phyloP scores from a whole-genome alignment of 768 basidiomycete genomes.

The Termitomyces eurrhizus region DNA sequence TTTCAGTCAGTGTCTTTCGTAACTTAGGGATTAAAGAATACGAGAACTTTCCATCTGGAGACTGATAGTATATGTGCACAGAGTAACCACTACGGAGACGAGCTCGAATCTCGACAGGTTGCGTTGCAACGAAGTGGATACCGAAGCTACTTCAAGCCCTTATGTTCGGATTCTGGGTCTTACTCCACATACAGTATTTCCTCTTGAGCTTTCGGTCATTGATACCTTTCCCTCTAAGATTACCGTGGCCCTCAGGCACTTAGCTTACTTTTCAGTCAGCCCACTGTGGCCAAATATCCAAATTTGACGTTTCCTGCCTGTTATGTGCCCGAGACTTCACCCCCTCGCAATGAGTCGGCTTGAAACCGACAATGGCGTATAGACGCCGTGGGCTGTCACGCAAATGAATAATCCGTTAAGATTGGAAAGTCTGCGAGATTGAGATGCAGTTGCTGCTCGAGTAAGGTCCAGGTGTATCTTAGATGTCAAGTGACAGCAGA shows the following conservation, averaged over 20 bases:
- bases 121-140: too few relatives aligned
- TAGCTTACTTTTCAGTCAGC: not conserved
- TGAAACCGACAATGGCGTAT: too few relatives aligned
- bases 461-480: too few relatives aligned
- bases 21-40: not conserved
- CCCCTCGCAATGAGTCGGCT: too few relatives aligned
- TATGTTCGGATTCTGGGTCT: not conserved
- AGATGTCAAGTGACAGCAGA: not conserved
- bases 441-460: too few relatives aligned
- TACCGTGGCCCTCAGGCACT: not conserved
- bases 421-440: too few relatives aligned
- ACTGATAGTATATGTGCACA: not conserved
- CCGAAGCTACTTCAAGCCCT: not conserved
- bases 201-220: not conserved
- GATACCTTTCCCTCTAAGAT: not conserved
- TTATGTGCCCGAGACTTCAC: not conserved
- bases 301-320: not conserved
- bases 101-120: not conserved
- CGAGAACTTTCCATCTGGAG: not conserved
- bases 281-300: not conserved
- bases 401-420: not conserved
- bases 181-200: not conserved
- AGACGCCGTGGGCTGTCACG: not conserved
- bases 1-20: not conserved
- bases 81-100: conserved; percentile 2